Base-by-base conservation (phyloP, 2,329 filamentous ascomycete species). In the Coniella lustricola region DNA sequence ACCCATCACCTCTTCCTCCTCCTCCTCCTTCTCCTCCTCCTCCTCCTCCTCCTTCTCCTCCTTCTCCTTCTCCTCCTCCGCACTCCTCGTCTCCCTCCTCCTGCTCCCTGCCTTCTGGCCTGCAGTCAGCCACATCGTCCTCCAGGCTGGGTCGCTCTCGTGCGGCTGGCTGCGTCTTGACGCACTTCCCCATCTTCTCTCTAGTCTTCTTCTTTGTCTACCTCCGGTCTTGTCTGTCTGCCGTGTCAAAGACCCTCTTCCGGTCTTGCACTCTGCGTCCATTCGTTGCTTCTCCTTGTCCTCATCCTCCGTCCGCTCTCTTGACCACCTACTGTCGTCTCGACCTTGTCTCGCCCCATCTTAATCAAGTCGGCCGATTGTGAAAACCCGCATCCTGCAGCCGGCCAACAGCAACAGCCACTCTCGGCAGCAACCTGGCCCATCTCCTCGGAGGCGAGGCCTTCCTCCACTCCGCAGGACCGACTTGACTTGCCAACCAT, bases 261-360 rank as follows among this genome's bases (percentile, higher is more conserved):
- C 41, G 41, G 21, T 25, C 40, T 51, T 25, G 25, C 49, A 41
- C 40, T 46, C 39, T 52, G 50, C 46, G 46, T 52, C 47, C 50
- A 29, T 32, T 50, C 50, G 32, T 52, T 52, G 42, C 44, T 31
- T 44, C n/a, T n/a, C n/a, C n/a, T n/a, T n/a, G n/a, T n/a, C n/a
- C n/a, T n/a, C 14, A 8, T 18, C 36, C 25, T n/a, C 14, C 32
- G 21, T n/a, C 22, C 43, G 12, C 20, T 45, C 43, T 22, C 25
- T 44, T 41, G 21, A 41, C 22, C 38, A 41, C 21, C 38, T 21
- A 5, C 22, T 38, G 20, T 14, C 35, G 20, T n/a, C 20, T 21
- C 41, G 33, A 38, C 35, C 49, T n/a, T 18, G 16, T 31, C 21
- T 44, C 25, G 25, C 25, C 25, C 25, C n/a, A n/a, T n/a, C n/a